Evolutionary conservation across 768 basidiomycete species (phyloP).

Genomic region (Termitomyces sp.): DNA sequence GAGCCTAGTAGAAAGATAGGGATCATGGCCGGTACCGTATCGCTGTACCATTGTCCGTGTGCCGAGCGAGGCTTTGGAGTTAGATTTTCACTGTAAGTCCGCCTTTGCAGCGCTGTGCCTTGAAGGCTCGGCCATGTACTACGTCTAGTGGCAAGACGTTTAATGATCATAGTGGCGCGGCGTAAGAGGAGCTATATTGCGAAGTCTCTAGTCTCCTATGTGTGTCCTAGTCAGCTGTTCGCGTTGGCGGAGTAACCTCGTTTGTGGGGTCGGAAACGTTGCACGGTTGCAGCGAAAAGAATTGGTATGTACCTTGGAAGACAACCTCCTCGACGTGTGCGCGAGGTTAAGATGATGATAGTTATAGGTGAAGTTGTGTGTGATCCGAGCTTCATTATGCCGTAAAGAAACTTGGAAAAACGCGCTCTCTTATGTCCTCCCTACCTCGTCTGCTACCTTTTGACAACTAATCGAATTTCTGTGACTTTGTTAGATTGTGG

Average conservation of each 20-base stretch:
- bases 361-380: background rate
- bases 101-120: constrained; percentile 9
- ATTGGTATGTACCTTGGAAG: background rate
- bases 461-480: background rate
- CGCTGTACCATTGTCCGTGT: constrained; percentile 65
- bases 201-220: background rate
- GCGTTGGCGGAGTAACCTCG: constrained; percentile 7
- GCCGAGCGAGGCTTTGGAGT: constrained; percentile 28
- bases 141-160: constrained; percentile 12
- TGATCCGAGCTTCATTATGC: background rate
- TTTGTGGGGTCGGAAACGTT: constrained; percentile 1
- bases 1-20: constrained; percentile 76
- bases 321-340: background rate
- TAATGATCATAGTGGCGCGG: constrained; percentile 10
- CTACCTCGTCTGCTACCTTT: background rate
- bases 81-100: constrained; percentile 12
- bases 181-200: constrained; percentile 2
- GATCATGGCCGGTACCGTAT: constrained; percentile 70
- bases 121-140: constrained; percentile 4
- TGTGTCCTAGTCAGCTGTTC: constrained; percentile 9
- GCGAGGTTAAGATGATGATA: background rate
- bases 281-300: background rate
- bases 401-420: background rate
- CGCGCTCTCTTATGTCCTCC: background rate
- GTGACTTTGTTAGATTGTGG: background rate